A percentile compares a stretch with the other conserved stretches of the same genome.
Conservation (phyloP, 805 yeast species). For the Spathaspora sp. region DNA sequence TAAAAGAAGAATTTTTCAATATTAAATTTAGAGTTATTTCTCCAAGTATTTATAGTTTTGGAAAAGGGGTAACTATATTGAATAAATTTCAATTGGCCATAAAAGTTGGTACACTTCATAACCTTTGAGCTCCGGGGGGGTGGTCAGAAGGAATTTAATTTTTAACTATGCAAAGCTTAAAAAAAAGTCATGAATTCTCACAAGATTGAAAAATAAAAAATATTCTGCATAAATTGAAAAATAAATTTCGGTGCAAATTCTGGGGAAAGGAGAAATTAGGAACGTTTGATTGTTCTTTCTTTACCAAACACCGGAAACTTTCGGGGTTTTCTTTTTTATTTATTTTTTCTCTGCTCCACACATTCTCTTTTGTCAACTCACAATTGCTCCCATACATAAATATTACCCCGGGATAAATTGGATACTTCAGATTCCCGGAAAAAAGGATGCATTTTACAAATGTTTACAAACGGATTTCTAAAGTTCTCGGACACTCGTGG, state of each 20-base stretch:
- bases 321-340: neutral
- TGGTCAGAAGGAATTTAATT: neutral
- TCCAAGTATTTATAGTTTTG: constrained; percentile 1
- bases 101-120: neutral
- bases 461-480: neutral
- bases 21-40: neutral
- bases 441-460: neutral
- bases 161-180: neutral
- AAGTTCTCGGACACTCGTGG: neutral
- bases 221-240: neutral
- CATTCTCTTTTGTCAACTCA: neutral
- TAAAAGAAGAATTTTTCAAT: neutral
- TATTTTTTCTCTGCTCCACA: neutral
- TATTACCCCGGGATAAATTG: neutral
- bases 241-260: neutral
- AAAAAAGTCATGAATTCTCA: neutral
- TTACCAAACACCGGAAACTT: neutral
- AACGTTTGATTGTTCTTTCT: neutral
- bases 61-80: neutral
- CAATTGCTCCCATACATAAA: neutral
- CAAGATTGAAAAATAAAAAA: constrained; percentile 1
- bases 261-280: neutral
- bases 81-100: neutral
- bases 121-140: neutral
- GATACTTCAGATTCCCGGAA: neutral